Evolutionary conservation across 352 stramenopile genomes (phyloP).

Genomic region (Globisporangium okanoganense): DNA sequence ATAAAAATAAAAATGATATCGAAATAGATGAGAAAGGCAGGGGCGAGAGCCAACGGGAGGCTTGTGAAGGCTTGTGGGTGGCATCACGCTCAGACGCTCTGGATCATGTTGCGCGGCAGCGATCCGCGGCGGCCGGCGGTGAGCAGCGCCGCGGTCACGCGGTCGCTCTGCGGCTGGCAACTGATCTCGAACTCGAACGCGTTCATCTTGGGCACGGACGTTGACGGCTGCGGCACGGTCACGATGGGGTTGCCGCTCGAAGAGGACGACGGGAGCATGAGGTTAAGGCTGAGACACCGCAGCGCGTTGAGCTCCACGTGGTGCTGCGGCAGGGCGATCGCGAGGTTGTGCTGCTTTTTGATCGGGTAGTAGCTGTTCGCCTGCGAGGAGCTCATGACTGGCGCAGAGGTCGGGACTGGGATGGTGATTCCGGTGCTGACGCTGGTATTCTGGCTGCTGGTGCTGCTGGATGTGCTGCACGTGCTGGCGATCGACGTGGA

Average conservation of each 20-base stretch:
- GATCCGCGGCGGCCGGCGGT: conserved; percentile 10
- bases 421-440: conserved; percentile 10
- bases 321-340: conserved; percentile 22
- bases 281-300: conserved; percentile 48
- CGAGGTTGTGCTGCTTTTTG: conserved; percentile 14
- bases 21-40: conserved; percentile 3
- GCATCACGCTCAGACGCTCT: conserved; percentile 19
- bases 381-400: background rate
- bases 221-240: conserved; percentile 15
- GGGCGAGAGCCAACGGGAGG: background rate
- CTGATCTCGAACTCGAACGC: conserved; percentile 12
- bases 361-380: background rate
- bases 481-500: conserved; percentile 6
- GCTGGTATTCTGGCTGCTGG: conserved; percentile 1
- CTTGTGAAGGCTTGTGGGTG: no score
- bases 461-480: conserved; percentile 1
- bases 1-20: conserved; percentile 5
- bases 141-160: conserved; percentile 10
- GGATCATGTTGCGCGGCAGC: conserved; percentile 25
- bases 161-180: conserved; percentile 14
- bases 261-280: conserved; percentile 33
- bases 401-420: conserved; percentile 8
- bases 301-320: conserved; percentile 44
- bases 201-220: conserved; percentile 16
- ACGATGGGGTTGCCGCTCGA: background rate